Conservation (phyloP, 2,329 filamentous ascomycete species). For the Zymoseptoria passerinii region DNA sequence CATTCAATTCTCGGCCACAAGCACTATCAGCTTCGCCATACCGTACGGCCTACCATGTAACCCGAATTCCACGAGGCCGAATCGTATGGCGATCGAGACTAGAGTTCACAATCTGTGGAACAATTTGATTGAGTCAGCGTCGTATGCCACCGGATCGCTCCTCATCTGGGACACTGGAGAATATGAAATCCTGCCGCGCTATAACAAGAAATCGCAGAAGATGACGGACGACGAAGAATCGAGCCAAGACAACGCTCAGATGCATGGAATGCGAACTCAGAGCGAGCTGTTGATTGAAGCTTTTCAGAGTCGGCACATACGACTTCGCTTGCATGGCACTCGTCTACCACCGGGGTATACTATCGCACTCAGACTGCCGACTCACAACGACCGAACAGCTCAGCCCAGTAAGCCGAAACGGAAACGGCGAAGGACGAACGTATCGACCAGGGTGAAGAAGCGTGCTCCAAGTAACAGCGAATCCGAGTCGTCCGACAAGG, state of each 20-base stretch:
- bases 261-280: conserved; percentile 14
- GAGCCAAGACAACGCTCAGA: background rate
- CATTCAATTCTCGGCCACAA: conserved; percentile 59
- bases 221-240: conserved; percentile 28
- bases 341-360: conserved; percentile 34
- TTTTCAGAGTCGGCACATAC: conserved; percentile 34
- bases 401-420: conserved; percentile 23
- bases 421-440: conserved; percentile 21
- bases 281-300: conserved; percentile 32
- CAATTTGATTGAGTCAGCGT: conserved; percentile 38
- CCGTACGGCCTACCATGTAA: conserved; percentile 39
- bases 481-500: conserved; percentile 9
- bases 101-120: conserved; percentile 40
- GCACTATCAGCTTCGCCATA: conserved; percentile 51
- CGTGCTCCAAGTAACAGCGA: conserved; percentile 12
- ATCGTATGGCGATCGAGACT: conserved; percentile 39
- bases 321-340: conserved; percentile 35
- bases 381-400: conserved; percentile 25
- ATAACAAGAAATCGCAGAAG: conserved; percentile 15
- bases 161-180: conserved; percentile 42
- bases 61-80: conserved; percentile 32
- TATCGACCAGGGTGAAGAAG: conserved; percentile 11
- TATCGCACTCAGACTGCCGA: conserved; percentile 33
- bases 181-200: conserved; percentile 31
- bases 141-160: conserved; percentile 35